Evolutionary conservation across 148 eudicot species (phyloP).

Genomic region (Rhododendron vialii): DNA sequence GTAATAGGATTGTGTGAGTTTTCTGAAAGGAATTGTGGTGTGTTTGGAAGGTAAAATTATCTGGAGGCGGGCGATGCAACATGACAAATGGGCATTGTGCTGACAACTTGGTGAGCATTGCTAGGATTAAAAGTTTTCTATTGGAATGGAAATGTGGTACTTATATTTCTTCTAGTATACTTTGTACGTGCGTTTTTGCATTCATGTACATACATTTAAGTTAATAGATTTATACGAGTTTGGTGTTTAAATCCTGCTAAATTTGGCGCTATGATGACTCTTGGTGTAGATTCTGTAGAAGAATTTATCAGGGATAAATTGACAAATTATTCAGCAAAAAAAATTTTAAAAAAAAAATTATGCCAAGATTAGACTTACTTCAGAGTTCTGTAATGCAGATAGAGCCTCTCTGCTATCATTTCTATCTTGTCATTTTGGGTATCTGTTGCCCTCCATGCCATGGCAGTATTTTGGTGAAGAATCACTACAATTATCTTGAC

Average conservation of each 20-base stretch:
- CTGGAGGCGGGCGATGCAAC: slow-evolving; percentile 97
- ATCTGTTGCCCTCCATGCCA: not conserved
- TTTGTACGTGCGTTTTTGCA: no score
- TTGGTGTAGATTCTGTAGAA: not conserved
- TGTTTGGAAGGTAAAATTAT: slow-evolving; percentile 65
- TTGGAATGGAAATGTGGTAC: not conserved
- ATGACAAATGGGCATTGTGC: slow-evolving; percentile 77
- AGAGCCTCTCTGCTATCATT: not conserved
- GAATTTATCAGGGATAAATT: not conserved
- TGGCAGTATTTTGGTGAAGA: no score
- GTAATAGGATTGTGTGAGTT: not conserved
- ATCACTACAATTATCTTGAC: no score
- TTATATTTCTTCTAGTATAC: not conserved
- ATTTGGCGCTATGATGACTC: not conserved
- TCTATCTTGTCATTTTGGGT: not conserved
- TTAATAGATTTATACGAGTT: not conserved
- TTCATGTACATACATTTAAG: no score
- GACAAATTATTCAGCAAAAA: not conserved
- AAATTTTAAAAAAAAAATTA: not conserved
- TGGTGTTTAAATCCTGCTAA: not conserved
- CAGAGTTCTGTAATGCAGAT: not conserved
- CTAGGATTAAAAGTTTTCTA: not conserved
- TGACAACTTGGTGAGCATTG: slow-evolving; percentile 53
- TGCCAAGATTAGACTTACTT: not conserved
- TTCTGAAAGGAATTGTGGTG: not conserved